Percentiles rank a stretch among this genome's conserved stretches.
Evolutionary conservation across 192 early-diverging fungal species (phyloP).

Genomic region (Coemansia sp.): DNA sequence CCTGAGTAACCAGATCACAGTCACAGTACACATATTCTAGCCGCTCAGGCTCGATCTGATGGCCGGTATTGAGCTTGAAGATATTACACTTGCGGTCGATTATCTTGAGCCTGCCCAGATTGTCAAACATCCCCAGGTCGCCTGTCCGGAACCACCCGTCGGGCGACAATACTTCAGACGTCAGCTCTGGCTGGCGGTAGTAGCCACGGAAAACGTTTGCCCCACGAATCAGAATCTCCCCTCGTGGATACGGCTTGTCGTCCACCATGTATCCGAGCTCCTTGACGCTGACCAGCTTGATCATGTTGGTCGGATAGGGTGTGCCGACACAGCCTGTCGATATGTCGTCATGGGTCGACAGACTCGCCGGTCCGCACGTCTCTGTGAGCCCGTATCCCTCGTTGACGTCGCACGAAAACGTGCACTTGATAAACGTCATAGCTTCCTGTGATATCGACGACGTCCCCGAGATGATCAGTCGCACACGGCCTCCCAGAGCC

Average conservation of each 20-base stretch:
- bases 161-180: slow-evolving; percentile 69
- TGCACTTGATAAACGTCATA: slow-evolving; percentile 80
- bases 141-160: slow-evolving; percentile 94
- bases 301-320: slow-evolving; percentile 67
- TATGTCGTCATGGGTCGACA: slow-evolving; percentile 60
- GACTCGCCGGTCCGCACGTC: slow-evolving; percentile 59
- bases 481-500: slow-evolving; percentile 76
- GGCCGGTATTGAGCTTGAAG: slow-evolving; percentile 85
- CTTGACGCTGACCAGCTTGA: slow-evolving; percentile 88
- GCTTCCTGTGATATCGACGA: slow-evolving; percentile 85
- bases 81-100: slow-evolving; percentile 97
- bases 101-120: slow-evolving; percentile 77
- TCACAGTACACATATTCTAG: slow-evolving; percentile 91
- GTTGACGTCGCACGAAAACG: slow-evolving; percentile 73
- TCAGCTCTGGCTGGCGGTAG: slow-evolving; percentile 79
- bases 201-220: slow-evolving; percentile 79
- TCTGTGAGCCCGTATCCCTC: slow-evolving; percentile 97
- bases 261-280: slow-evolving; percentile 82
- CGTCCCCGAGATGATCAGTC: slow-evolving; percentile 75
- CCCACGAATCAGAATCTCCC: slow-evolving; percentile 87
- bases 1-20: slow-evolving; percentile 65
- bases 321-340: slow-evolving; percentile 74
- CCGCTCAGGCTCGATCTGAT: slow-evolving; percentile 92
- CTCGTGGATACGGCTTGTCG: slow-evolving; percentile 82
- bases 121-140: slow-evolving; percentile 87